Evolutionary conservation across 2,329 filamentous ascomycete genomes (phyloP).

Genomic region (Fusarium succisae): DNA sequence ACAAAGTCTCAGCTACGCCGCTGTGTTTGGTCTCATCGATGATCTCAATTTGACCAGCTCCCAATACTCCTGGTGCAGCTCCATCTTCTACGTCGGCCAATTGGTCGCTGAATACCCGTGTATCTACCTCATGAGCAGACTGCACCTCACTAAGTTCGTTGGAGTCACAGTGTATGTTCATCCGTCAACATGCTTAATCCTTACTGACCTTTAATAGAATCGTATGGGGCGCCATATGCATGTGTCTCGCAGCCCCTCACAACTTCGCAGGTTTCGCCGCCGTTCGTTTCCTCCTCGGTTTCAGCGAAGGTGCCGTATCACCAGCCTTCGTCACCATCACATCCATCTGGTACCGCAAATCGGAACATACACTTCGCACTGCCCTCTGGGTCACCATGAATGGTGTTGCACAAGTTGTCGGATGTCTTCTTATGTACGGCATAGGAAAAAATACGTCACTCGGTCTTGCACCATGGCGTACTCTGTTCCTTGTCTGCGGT

Average conservation of each 20-base stretch:
- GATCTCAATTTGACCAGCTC: background rate
- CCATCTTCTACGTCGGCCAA: background rate
- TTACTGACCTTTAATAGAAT: background rate
- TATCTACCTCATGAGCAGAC: background rate
- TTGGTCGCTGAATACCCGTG: background rate
- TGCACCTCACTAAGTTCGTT: background rate
- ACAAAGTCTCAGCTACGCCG: background rate
- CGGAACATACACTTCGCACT: background rate
- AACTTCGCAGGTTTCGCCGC: background rate
- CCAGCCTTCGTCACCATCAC: background rate
- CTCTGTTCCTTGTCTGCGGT: background rate
- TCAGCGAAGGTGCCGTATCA: background rate
- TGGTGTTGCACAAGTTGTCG: background rate
- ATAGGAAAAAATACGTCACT: background rate
- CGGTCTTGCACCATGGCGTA: background rate
- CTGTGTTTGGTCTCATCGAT: background rate
- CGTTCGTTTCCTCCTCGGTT: background rate
- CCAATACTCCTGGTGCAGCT: background rate
- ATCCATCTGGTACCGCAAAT: background rate
- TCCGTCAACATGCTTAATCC: rapidly evolving
- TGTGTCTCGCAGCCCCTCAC: background rate
- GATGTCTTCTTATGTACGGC: background rate
- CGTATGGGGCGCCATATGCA: background rate
- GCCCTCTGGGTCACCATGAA: background rate
- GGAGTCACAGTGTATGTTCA: background rate